phyloP scores from a whole-genome alignment of 1,139 yeast genomes.

The Scheffersomyces parashehatae region DNA sequence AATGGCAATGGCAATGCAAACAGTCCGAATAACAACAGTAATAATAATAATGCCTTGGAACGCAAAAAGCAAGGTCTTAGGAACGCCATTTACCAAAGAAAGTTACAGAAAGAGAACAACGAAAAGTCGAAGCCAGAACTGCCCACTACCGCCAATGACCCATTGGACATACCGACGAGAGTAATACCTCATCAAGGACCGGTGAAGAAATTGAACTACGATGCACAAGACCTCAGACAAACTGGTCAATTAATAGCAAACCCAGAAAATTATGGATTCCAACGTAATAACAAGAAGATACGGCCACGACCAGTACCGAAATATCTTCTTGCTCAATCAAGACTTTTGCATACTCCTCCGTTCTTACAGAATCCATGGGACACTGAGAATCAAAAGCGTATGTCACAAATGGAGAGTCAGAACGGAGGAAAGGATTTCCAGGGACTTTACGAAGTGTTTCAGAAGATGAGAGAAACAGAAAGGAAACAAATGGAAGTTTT shows the following conservation, averaged over 20 bases:
- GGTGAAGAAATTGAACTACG: constrained; percentile 21
- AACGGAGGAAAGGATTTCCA: constrained; percentile 40
- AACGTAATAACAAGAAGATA: constrained; percentile 5
- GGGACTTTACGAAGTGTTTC: constrained; percentile 55
- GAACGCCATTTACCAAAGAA: neutral
- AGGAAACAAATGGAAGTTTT: constrained; percentile 75
- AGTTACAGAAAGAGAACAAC: neutral
- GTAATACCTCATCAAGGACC: constrained; percentile 25
- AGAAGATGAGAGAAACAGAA: constrained; percentile 74
- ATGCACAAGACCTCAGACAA: constrained; percentile 19
- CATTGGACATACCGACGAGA: constrained; percentile 19
- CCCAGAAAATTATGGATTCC: constrained; percentile 35
- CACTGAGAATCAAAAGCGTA: constrained; percentile 37
- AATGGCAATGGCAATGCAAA: neutral
- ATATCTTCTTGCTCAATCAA: constrained; percentile 37
- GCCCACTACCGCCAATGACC: constrained; percentile 11
- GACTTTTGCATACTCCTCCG: constrained; percentile 36
- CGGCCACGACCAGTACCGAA: constrained; percentile 37
- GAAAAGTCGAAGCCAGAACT: constrained; percentile 2
- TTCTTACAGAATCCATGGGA: constrained; percentile 45
- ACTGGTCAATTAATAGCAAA: constrained; percentile 32
- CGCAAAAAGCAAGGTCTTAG: neutral
- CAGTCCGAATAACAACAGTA: neutral
- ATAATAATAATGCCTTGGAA: neutral
- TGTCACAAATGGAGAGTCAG: constrained; percentile 36